Conservation (phyloP, 192 early-diverging fungal species). For the Funneliformis mosseae region DNA sequence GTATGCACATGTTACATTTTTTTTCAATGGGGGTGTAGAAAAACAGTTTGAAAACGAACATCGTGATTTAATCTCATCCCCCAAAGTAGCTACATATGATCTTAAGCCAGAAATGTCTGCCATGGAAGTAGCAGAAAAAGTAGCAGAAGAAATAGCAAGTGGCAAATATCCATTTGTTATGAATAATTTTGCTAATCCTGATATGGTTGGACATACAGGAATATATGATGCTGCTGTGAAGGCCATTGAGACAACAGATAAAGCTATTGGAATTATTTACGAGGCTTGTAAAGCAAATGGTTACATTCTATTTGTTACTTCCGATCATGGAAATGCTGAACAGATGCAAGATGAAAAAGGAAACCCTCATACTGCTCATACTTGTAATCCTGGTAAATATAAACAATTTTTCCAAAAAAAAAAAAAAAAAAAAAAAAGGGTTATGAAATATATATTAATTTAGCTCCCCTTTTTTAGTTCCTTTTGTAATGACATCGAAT, state of each 20-base stretch:
- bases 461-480: slow-evolving; percentile 61
- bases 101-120: slow-evolving; percentile 95
- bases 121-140: slow-evolving; percentile 83
- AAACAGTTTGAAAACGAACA: slow-evolving; percentile 87
- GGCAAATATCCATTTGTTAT: slow-evolving; percentile 92
- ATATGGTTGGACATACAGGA: slow-evolving; percentile 98
- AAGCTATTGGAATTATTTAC: slow-evolving; percentile 90
- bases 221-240: slow-evolving; percentile 87
- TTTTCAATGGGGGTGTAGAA: slow-evolving; percentile 99
- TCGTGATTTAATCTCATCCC: slow-evolving; percentile 87
- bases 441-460: neutral
- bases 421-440: too few species aligned
- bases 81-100: slow-evolving; percentile 98
- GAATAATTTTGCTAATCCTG: slow-evolving; percentile 99
- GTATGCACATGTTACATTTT: slow-evolving; percentile 99
- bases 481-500: slow-evolving; percentile 84
- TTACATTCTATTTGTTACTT: slow-evolving; percentile 92
- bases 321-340: slow-evolving; percentile 99
- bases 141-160: slow-evolving; percentile 76
- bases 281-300: slow-evolving; percentile 88
- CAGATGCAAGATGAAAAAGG: slow-evolving; percentile 90
- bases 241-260: slow-evolving; percentile 94
- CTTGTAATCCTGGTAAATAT: slow-evolving; percentile 53
- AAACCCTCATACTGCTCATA: slow-evolving; percentile 97
- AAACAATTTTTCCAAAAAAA: neutral